Evolutionary conservation across 176 grass and related monocot genomes (phyloP).

Genomic region (Ampelocalamus luodianensis): DNA sequence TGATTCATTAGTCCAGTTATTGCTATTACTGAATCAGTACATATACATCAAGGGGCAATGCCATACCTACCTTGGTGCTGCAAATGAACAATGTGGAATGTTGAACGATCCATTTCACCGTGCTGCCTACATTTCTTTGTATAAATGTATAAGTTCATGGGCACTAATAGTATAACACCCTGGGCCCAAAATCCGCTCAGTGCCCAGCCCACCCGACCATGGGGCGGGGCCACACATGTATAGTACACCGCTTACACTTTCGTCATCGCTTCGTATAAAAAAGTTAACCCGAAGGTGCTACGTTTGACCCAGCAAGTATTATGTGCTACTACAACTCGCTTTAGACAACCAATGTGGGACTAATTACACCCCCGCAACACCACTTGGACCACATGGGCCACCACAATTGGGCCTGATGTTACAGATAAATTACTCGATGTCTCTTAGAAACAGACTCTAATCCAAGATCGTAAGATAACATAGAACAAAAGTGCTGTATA

Average conservation of each 20-base stretch:
- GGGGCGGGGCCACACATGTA: no score
- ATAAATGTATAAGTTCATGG: neutral
- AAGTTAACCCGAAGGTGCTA: no score
- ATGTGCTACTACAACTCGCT: no score
- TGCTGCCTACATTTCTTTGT: neutral
- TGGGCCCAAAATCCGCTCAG: no score
- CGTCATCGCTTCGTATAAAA: no score
- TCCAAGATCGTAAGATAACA: neutral
- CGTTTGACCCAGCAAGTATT: no score
- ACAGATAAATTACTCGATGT: neutral
- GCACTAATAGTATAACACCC: neutral
- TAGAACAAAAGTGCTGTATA: neutral
- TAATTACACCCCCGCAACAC: no score
- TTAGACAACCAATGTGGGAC: no score
- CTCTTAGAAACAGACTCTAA: neutral
- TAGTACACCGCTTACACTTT: no score
- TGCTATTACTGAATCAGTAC: constrained; percentile 17
- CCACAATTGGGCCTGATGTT: no score
- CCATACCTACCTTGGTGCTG: neutral
- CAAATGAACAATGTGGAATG: neutral
- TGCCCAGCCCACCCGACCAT: no score
- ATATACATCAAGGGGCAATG: neutral
- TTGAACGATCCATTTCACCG: constrained; percentile 1
- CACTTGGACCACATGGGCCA: no score
- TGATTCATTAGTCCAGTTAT: constrained; percentile 27